Evolutionary conservation across 2,329 filamentous ascomycete genomes (phyloP).

Genomic region (Ambrosiella cleistominuta): DNA sequence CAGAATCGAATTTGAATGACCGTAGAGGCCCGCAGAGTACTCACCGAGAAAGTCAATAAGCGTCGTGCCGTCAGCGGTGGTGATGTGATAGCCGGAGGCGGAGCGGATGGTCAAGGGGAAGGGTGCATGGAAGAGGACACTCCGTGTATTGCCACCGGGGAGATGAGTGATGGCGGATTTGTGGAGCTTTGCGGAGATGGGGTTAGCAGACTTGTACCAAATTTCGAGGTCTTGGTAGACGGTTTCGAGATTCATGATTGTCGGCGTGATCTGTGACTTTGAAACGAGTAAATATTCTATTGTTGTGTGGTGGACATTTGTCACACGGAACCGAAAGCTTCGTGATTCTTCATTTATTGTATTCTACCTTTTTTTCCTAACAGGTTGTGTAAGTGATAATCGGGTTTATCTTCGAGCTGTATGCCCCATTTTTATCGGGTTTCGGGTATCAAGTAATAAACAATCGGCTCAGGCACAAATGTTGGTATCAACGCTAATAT

Average conservation of each 20-base stretch:
- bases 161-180: not conserved
- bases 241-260: not conserved
- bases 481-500: not conserved
- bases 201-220: conserved; percentile 1
- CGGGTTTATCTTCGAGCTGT: not conserved
- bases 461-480: not conserved
- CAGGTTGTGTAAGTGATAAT: not conserved
- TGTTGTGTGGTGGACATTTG: no score
- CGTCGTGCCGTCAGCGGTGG: conserved; percentile 25
- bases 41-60: conserved; percentile 45
- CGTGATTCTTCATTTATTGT: not conserved
- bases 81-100: conserved; percentile 17
- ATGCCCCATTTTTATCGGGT: not conserved
- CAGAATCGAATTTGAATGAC: conserved; percentile 43
- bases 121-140: conserved; percentile 26
- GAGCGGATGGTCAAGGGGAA: conserved; percentile 22
- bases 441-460: not conserved
- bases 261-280: not conserved
- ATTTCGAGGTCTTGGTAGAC: conserved; percentile 4
- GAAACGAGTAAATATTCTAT: no score
- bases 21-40: conserved; percentile 47
- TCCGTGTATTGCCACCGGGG: conserved; percentile 32
- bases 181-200: not conserved
- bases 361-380: not conserved
- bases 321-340: no score